Evolutionary conservation across 2,329 filamentous ascomycete genomes (phyloP), one percentile per base, ranked within the genome.

Genomic region (Tolypocladium nubicola): DNA sequence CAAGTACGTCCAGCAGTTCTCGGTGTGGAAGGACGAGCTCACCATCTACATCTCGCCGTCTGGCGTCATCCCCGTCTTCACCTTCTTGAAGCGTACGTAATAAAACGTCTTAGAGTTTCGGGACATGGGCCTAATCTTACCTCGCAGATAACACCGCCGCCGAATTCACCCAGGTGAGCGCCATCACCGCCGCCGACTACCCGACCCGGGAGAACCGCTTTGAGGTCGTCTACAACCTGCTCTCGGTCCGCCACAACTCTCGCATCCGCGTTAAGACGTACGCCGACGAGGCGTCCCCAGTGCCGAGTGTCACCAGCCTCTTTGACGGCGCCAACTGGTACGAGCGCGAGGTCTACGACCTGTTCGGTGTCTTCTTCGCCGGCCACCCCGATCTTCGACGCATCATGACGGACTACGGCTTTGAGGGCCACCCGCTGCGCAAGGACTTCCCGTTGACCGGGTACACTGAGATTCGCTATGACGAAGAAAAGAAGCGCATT

Each of bases 401-500:
- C 65, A 97, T 99, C 77, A 95, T 99, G 93, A 99, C 94, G 63
- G 94, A 99, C 73, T 99, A 99, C 73, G 94, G 94, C 56, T 99
- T 99, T 70, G 95, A 99, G 73, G 94, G 94, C 56, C 94, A 99
- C 77, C 94, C 94, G 47, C 78, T 99, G 70, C 85, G 95, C 70
- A 99, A 99, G 79, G 94, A 99, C 72, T 99, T 99, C 79, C 94
- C 94, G 26, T 77, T 99, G 72, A 97, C 94, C 2, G 94, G 94
- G 53, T 99, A 99, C 79, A 99, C 94, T 39, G 95, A 99, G 79
- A 88, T 99, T 65, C 84, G 94, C 69, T 99, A 95, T 71, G 94
- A 99, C 65, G 94, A 99, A 77, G 95, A 99, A 82, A 99, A 97
- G 89, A 99, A 99, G 85, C 85, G 94, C 61, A 97, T 99, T 70